These are phyloP conservation scores for Pseudogymnoascus sp. DNA, from an alignment of 2,329 filamentous ascomycete genomes.

Conservation along the genomic window DNA sequence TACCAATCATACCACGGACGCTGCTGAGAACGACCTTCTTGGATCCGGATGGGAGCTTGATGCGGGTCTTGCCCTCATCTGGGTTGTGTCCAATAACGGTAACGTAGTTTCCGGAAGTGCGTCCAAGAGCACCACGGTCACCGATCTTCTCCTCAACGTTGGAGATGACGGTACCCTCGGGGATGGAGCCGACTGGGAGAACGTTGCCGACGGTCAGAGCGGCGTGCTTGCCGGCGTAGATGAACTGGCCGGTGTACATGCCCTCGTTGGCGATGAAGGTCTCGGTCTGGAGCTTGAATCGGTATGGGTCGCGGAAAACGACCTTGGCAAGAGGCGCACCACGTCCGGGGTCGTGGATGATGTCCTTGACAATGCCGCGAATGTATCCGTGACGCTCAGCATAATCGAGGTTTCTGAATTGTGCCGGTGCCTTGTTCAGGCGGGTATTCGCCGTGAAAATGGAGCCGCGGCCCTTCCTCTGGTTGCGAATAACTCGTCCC, in stretches of 20 bases:
- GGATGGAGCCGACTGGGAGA: conserved; percentile 86
- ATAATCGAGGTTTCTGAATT: conserved; percentile 96
- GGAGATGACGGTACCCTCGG: conserved; percentile 97
- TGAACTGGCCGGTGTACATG: conserved; percentile 99
- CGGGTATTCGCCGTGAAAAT: conserved; percentile 76
- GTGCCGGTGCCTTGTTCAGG: conserved; percentile 89
- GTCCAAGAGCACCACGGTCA: conserved; percentile 91
- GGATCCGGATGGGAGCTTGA: conserved; percentile 98
- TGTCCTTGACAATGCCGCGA: conserved; percentile 95
- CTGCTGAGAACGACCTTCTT: conserved; percentile 97
- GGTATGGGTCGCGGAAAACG: conserved; percentile 95
- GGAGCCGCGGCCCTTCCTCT: conserved; percentile 69
- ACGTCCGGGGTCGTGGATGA: conserved; percentile 95
- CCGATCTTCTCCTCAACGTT: conserved; percentile 99
- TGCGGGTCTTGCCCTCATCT: conserved; percentile 97
- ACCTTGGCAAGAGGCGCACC: conserved; percentile 97
- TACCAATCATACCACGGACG: conserved; percentile 97
- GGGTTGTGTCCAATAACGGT: conserved; percentile 97
- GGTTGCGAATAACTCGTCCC: conserved; percentile 61
- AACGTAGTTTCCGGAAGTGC: conserved; percentile 99
- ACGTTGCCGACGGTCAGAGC: conserved; percentile 95
- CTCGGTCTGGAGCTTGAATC: conserved; percentile 95
- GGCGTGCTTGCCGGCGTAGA: conserved; percentile 99
- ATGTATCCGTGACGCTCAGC: conserved; percentile 96
- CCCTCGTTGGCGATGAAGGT: conserved; percentile 99